A percentile compares a stretch with the other conserved stretches of the same genome.
These are phyloP conservation scores for Prunus fruticosa DNA, from an alignment of 306 rosid species.

Conservation along the genomic window DNA sequence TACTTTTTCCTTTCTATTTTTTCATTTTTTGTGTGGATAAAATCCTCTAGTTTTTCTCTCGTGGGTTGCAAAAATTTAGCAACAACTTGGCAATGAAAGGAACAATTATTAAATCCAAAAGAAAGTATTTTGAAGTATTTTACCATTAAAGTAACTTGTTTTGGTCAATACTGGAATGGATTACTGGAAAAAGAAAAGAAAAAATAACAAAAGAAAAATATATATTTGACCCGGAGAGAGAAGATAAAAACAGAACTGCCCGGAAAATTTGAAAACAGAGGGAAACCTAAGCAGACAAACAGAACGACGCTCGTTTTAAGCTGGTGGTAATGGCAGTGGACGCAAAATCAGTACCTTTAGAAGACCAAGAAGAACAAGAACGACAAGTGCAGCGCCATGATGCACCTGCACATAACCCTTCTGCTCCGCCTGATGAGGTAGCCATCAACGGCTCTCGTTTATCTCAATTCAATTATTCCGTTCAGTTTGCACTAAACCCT, in stretches of 20 bases:
- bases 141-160: no score
- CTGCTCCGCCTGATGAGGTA: slow-evolving; percentile 72
- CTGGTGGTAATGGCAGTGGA: slow-evolving; percentile 41
- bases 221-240: no score
- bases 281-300: not conserved
- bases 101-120: no score
- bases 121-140: no score
- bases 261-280: slow-evolving; percentile 8
- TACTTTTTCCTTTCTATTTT: no score
- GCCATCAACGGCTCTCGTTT: slow-evolving; percentile 2
- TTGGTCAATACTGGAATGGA: no score
- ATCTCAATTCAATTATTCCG: not conserved
- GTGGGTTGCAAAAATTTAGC: no score
- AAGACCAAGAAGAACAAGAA: slow-evolving; percentile 29
- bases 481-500: not conserved
- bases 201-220: no score
- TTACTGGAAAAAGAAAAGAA: no score
- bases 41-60: no score
- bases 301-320: not conserved
- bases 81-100: no score
- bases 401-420: slow-evolving; percentile 59
- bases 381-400: slow-evolving; percentile 7
- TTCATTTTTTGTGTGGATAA: no score
- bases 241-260: not conserved
- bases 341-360: slow-evolving; percentile 21